These are phyloP conservation scores for Mycena haematopus DNA, from an alignment of 768 basidiomycete genomes.

Conservation along the genomic window DNA sequence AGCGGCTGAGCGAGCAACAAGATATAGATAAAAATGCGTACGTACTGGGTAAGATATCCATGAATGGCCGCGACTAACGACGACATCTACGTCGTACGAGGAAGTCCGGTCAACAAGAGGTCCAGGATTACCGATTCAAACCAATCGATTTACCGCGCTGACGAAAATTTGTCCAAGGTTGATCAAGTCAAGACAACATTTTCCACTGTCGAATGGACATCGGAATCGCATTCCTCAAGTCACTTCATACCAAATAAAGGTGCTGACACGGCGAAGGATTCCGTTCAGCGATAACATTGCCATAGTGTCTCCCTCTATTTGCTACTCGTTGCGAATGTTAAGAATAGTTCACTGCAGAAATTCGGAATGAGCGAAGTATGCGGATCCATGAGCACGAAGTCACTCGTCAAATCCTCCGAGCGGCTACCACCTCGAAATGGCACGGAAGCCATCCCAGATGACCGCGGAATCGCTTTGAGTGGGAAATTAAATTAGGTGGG, in stretches of 20 bases:
- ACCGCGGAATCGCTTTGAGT: slow-evolving; percentile 10
- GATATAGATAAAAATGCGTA: slow-evolving; percentile 17
- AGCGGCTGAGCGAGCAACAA: slow-evolving; percentile 9
- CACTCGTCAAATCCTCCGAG: not conserved
- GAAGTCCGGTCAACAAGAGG: too few relatives aligned
- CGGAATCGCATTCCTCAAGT: not conserved
- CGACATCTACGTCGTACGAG: not conserved
- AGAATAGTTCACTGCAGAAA: not conserved
- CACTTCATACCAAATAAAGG: not conserved
- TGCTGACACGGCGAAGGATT: not conserved
- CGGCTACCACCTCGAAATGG: not conserved
- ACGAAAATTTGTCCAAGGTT: not conserved
- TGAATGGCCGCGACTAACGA: slow-evolving; percentile 13
- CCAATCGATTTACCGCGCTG: not conserved
- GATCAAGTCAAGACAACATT: not conserved
- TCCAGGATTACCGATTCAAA: not conserved
- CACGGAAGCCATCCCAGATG: not conserved
- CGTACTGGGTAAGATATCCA: slow-evolving; percentile 13
- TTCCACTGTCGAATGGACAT: not conserved
- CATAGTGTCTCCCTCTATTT: not conserved
- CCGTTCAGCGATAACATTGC: slow-evolving; percentile 5
- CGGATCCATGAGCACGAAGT: slow-evolving; percentile 2
- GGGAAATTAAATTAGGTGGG: not conserved
- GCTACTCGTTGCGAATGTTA: not conserved
- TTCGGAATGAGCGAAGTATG: not conserved